phyloP scores from a whole-genome alignment of 2,329 filamentous ascomycete genomes.

The Penicillium sp. region DNA sequence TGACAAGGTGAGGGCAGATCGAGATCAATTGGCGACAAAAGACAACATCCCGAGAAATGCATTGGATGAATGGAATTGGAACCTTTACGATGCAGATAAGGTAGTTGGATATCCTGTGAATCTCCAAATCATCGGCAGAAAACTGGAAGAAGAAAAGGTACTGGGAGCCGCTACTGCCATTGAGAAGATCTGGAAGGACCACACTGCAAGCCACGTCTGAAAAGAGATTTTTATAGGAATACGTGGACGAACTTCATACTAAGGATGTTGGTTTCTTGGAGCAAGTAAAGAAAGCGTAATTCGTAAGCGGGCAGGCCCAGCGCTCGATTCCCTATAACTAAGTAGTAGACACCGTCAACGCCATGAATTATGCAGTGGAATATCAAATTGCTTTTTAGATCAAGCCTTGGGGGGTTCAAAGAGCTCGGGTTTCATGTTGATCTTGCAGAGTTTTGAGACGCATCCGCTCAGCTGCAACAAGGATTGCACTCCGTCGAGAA shows the following conservation, averaged over 20 bases:
- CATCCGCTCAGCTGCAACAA: slow-evolving; percentile 92
- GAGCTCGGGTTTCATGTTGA: slow-evolving; percentile 91
- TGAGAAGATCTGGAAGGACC: slow-evolving; percentile 27
- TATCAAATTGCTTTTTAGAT: slow-evolving; percentile 8
- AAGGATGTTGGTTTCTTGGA: background rate
- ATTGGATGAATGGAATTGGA: slow-evolving; percentile 55
- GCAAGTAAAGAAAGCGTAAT: slow-evolving; percentile 9
- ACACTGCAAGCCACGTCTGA: background rate
- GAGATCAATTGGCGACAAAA: slow-evolving; percentile 38
- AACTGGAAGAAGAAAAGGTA: slow-evolving; percentile 58
- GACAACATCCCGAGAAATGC: slow-evolving; percentile 51
- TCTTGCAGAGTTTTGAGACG: slow-evolving; percentile 83
- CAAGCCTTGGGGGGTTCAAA: slow-evolving; percentile 57
- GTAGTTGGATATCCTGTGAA: slow-evolving; percentile 52
- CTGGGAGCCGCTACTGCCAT: slow-evolving; percentile 43
- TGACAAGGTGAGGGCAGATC: slow-evolving; percentile 46
- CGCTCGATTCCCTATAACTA: slow-evolving; percentile 4
- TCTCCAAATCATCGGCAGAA: slow-evolving; percentile 54
- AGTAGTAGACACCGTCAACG: slow-evolving; percentile 22
- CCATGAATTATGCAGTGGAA: slow-evolving; percentile 27
- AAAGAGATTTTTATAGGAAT: background rate
- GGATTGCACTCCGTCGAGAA: slow-evolving; percentile 95
- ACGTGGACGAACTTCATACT: background rate
- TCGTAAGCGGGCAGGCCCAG: slow-evolving; percentile 6
- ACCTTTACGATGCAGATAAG: slow-evolving; percentile 45